These are phyloP conservation scores for Domatiomyces catenatus DNA, from an alignment of 2,329 filamentous ascomycete genomes.

Conservation along the genomic window DNA sequence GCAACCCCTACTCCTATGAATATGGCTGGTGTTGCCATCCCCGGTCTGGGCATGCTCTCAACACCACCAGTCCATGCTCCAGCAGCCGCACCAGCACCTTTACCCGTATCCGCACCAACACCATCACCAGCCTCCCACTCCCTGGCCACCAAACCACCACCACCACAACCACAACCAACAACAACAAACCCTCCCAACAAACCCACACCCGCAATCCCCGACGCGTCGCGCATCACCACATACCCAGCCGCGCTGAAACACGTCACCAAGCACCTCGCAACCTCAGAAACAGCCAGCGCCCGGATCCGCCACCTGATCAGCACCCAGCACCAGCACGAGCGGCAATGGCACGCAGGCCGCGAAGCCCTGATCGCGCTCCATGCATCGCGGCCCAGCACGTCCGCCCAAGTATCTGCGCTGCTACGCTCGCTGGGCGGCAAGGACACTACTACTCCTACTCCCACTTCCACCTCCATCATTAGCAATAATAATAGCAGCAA, in stretches of 20 bases:
- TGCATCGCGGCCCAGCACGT: conserved; percentile 35
- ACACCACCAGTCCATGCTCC: conserved; percentile 2
- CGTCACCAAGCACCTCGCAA: conserved; percentile 34
- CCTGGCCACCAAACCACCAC: neutral
- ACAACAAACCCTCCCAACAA: neutral
- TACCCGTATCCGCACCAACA: conserved; percentile 2
- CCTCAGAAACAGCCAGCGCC: conserved; percentile 29
- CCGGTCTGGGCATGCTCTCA: conserved; percentile 7
- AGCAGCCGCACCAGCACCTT: neutral
- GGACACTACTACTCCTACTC: neutral
- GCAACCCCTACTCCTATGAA: neutral
- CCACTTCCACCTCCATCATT: conserved; percentile 1
- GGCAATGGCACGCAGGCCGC: conserved; percentile 43
- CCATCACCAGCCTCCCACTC: neutral
- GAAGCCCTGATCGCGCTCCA: conserved; percentile 38
- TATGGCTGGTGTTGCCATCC: conserved; percentile 1
- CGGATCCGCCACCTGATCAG: conserved; percentile 43
- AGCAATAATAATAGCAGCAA: no score
- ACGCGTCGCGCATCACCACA: conserved; percentile 35
- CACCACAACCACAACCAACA: neutral
- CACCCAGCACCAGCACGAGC: conserved; percentile 47
- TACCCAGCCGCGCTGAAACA: conserved; percentile 37
- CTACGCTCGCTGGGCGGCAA: conserved; percentile 24
- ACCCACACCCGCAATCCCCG: conserved; percentile 10
- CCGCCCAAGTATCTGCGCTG: conserved; percentile 39